Percentiles rank a stretch among this genome's conserved stretches.
These are phyloP conservation scores for Tetrahymena thermophila DNA, from an alignment of 73 alveolate species.

Conservation along the genomic window DNA sequence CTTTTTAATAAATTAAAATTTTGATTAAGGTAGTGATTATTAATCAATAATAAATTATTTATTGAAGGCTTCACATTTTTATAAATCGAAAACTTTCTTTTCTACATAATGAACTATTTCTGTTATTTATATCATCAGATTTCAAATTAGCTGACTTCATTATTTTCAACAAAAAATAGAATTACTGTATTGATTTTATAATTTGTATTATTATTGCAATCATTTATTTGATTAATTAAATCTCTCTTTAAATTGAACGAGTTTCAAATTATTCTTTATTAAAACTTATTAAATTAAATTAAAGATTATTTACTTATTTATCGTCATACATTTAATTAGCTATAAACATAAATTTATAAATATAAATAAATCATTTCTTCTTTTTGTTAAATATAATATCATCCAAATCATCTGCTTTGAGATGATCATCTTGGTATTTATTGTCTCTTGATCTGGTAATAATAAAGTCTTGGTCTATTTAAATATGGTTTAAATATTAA, in stretches of 20 bases:
- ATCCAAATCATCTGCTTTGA: background rate
- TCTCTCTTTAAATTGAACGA: background rate
- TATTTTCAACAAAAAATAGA: background rate
- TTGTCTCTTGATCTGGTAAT: background rate
- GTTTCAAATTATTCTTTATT: too few species aligned
- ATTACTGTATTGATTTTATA: too few species aligned
- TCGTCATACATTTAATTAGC: background rate
- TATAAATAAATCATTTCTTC: background rate
- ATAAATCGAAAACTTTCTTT: background rate
- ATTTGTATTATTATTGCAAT: too few species aligned
- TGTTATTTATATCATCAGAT: background rate
- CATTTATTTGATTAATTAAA: background rate
- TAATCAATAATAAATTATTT: too few species aligned
- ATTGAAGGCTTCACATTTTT: too few species aligned
- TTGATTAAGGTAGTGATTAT: too few species aligned
- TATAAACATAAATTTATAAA: background rate
- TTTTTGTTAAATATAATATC: background rate
- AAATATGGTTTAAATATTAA: background rate
- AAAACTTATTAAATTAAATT: too few species aligned
- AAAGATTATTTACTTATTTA: background rate
- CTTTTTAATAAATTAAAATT: too few species aligned
- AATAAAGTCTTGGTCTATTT: background rate
- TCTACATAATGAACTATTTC: background rate
- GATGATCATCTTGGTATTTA: background rate
- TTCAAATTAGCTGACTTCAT: background rate